phyloP scores from a whole-genome alignment of 106 monocot species.

The Phalaenopsis aphrodite region DNA sequence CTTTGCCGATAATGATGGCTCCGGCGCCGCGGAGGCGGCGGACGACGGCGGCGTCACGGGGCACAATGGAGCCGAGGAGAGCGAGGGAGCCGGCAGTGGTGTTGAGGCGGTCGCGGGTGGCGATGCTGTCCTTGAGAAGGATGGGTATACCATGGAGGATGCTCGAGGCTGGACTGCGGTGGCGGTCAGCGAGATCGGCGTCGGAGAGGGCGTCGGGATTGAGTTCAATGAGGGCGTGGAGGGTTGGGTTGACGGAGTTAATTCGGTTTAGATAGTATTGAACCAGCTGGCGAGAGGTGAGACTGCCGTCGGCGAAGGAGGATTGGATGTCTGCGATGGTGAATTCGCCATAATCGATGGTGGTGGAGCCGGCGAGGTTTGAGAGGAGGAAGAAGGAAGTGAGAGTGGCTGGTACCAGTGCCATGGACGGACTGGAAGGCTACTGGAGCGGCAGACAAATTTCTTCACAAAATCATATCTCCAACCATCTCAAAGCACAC shows the following conservation, averaged over 20 bases:
- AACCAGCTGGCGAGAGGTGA: conserved; percentile 37
- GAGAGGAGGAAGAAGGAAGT: background rate
- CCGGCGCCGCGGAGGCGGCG: conserved; percentile 34
- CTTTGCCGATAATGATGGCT: conserved; percentile 61
- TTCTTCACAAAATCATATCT: too few species aligned
- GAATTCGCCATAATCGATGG: conserved; percentile 26
- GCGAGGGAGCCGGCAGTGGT: conserved; percentile 1
- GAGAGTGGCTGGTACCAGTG: background rate
- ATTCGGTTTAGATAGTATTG: conserved; percentile 26
- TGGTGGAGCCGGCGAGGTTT: background rate
- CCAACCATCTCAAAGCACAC: too few species aligned
- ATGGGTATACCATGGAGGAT: conserved; percentile 32
- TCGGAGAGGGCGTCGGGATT: conserved; percentile 39
- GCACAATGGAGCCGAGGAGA: background rate
- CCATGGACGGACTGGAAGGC: background rate
- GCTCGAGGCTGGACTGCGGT: background rate
- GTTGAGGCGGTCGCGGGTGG: conserved; percentile 34
- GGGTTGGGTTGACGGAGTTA: conserved; percentile 24
- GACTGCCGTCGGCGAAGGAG: conserved; percentile 27
- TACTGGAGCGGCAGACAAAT: too few species aligned
- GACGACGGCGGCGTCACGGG: conserved; percentile 44
- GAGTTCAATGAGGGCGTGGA: conserved; percentile 50
- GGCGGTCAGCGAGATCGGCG: conserved; percentile 32
- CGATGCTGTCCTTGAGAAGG: conserved; percentile 65
- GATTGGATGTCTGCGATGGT: conserved; percentile 40